Base-by-base conservation (phyloP, 345 rosid species). In the Acer negundo region DNA sequence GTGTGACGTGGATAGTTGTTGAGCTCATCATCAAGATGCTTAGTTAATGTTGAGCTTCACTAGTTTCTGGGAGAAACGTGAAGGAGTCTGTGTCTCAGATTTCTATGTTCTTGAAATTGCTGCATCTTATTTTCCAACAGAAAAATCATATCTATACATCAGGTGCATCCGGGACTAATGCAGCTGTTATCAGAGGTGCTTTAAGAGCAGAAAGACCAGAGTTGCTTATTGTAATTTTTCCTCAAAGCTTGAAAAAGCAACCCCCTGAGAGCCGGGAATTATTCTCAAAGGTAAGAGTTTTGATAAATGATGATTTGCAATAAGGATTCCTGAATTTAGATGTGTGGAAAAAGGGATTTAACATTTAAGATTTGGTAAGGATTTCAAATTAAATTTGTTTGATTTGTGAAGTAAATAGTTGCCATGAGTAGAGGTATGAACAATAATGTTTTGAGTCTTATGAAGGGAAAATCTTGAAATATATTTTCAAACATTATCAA, bases 151-250 rank as follows among this genome's bases (percentile, higher is more conserved):
- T 96, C 72, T 96, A 86, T 73, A 96, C 99, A 42, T 96, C 98
- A 47, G 99, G 99, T 79, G 98, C 99, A 78, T 96, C 11, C 2
- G 11, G 46, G 11, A 42, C 46, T 42, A 42, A 42, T 42, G 46
- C 99, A 31, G 98, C 98, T 26, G 99, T 96, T 75, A 96, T 96
- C 75, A 89, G 99, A 87, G 99, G 98, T 82, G 99, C 99, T 71
- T 73, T 96, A 75, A 90, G 99, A 84, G 98, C 97, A 13, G 99
- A 96, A 85, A 92, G 84, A 78, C 99, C 96, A 5, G 98, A 93
- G 82, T 89, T 93, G 72, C 93, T 95, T 69, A 93, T 98, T 0
- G 98, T 93, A 24, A 95, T 93, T 58, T 88, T 93, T 83, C 98
- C 99, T 10, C 99, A 95, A 70, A 92, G 97, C 79, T 84, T 95